These are phyloP conservation scores for Arachnopeziza araneosa DNA, from an alignment of 2,329 filamentous ascomycete genomes.

Conservation along the genomic window DNA sequence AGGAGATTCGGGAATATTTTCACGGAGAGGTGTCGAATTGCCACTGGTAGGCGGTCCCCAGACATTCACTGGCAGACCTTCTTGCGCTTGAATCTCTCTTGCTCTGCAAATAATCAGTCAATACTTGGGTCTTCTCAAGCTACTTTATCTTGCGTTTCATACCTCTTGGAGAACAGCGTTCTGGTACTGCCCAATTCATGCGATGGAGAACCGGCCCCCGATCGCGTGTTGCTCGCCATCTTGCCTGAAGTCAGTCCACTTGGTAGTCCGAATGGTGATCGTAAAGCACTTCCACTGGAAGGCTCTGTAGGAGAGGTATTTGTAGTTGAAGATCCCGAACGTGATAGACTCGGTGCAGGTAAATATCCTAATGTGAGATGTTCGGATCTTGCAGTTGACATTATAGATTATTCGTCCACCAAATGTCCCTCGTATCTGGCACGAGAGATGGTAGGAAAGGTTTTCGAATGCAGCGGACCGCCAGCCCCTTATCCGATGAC, in stretches of 20 bases:
- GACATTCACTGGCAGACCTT: constrained; percentile 70
- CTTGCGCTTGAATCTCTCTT: constrained; percentile 93
- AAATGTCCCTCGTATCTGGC: constrained; percentile 24
- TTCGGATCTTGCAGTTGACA: constrained; percentile 83
- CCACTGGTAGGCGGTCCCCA: constrained; percentile 97
- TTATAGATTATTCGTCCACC: constrained; percentile 65
- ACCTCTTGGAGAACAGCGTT: constrained; percentile 91
- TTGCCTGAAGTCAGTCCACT: constrained; percentile 56
- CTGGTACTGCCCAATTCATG: constrained; percentile 68
- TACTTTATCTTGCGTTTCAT: constrained; percentile 37
- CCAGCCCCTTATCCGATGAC: constrained; percentile 6
- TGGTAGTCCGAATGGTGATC: constrained; percentile 68
- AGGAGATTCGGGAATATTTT: constrained; percentile 95
- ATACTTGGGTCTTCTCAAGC: too few relatives aligned
- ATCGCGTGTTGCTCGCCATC: constrained; percentile 58
- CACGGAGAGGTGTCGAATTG: constrained; percentile 90
- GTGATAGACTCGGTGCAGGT: constrained; percentile 40
- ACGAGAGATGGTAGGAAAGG: constrained; percentile 24
- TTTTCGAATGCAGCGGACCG: constrained; percentile 21
- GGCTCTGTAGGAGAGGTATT: constrained; percentile 77
- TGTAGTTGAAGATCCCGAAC: constrained; percentile 71
- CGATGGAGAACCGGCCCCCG: constrained; percentile 92
- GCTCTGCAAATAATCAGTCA: constrained; percentile 50
- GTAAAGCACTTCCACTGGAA: constrained; percentile 54
- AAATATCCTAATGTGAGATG: constrained; percentile 79